phyloP scores from a whole-genome alignment of 257 asterid species.

The Euphrasia confusa region DNA sequence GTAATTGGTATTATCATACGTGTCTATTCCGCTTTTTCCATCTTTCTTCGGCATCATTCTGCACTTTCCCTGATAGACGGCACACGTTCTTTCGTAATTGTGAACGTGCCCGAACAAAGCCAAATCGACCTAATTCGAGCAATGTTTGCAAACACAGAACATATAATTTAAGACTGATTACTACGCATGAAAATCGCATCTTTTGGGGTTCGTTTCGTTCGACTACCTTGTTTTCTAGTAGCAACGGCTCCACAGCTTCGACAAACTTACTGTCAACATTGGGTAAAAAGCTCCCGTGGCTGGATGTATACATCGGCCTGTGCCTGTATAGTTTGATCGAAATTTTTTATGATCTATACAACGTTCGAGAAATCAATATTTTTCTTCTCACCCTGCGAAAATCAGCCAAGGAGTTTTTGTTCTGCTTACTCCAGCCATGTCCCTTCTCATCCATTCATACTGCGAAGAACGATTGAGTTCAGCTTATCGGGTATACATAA shows the following conservation, averaged over 20 bases:
- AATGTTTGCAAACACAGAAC: background rate
- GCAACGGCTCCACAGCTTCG: constrained; percentile 66
- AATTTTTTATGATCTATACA: background rate
- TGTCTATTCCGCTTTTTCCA: constrained; percentile 43
- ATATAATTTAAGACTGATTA: too few species aligned
- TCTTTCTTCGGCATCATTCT: constrained; percentile 56
- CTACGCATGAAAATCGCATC: background rate
- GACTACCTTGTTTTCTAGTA: constrained; percentile 50
- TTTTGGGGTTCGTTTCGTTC: background rate
- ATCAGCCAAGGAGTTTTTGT: constrained; percentile 78
- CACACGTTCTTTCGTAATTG: constrained; percentile 86
- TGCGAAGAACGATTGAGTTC: constrained; percentile 7
- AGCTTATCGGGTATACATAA: background rate
- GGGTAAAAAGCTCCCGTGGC: constrained; percentile 23
- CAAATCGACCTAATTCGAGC: constrained; percentile 55
- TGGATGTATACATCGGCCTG: constrained; percentile 78
- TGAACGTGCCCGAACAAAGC: constrained; percentile 85
- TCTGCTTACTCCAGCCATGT: constrained; percentile 67
- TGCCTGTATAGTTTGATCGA: constrained; percentile 45
- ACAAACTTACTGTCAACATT: constrained; percentile 53
- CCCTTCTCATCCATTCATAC: constrained; percentile 75
- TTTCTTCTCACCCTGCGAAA: constrained; percentile 56
- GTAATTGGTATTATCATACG: constrained; percentile 47
- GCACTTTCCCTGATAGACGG: constrained; percentile 56
- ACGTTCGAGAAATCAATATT: background rate